phyloP scores from a whole-genome alignment of 2,329 filamentous ascomycete genomes.

The Drechslerella dactyloides region DNA sequence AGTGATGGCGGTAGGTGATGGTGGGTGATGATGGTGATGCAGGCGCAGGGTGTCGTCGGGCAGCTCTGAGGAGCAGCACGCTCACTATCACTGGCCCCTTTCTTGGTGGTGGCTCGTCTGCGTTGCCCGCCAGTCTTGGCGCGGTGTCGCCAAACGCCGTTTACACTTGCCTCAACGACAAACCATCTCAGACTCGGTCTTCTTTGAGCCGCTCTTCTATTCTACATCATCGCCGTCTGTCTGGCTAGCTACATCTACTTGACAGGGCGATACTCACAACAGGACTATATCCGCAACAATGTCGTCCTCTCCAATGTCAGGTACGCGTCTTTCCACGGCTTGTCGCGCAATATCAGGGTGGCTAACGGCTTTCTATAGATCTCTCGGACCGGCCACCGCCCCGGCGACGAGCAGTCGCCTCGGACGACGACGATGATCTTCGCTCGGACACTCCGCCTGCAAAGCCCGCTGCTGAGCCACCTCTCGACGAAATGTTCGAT shows the following conservation, averaged over 20 bases:
- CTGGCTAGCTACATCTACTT: not conserved
- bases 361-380: conserved; percentile 19
- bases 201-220: not conserved
- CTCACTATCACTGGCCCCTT: conserved; percentile 26
- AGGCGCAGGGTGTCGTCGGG: not conserved
- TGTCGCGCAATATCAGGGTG: not conserved
- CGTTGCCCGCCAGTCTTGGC: conserved; percentile 38
- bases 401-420: conserved; percentile 22
- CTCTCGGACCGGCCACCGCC: conserved; percentile 33
- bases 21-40: not conserved
- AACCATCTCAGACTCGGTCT: conserved; percentile 8
- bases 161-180: conserved; percentile 26
- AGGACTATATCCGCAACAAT: conserved; percentile 19
- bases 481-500: conserved; percentile 32
- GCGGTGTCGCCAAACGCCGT: conserved; percentile 39
- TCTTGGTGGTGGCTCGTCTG: conserved; percentile 19
- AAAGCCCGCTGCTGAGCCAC: conserved; percentile 51
- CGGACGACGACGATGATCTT: conserved; percentile 36
- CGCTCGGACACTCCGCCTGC: conserved; percentile 51
- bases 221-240: conserved; percentile 6
- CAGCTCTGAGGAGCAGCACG: not conserved
- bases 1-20: not conserved
- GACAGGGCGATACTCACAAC: conserved; percentile 9
- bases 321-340: conserved; percentile 30
- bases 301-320: conserved; percentile 36